Base-by-base conservation (phyloP, 2,329 filamentous ascomycete genomes). In the Paecilomyces sp. region DNA sequence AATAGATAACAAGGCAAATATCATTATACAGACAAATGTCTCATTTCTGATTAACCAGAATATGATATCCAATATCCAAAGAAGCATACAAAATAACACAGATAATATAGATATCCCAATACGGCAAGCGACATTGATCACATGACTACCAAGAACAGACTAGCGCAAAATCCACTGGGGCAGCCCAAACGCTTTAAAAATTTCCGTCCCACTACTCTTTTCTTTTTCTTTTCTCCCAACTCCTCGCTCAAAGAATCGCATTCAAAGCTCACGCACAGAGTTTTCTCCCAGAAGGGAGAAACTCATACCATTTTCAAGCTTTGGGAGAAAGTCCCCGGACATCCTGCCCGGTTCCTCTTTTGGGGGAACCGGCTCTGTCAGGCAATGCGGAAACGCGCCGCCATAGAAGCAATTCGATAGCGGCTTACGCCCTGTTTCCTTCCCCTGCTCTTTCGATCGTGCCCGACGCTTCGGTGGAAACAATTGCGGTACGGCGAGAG, bases 261-360 rank as follows among this genome's bases (percentile, higher is more conserved):
- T 87, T 96, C 92, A 89, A 96, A 97, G 93, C 92, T 91, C 80
- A 92, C 90, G 88, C 81, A 96, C 91, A 88, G 91, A 89, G 82
- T 67, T 66, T 62, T 55, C 62, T 57, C 51, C 53, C 9, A n/a
- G n/a, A n/a, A n/a, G 47, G 33, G 22, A 22, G 22, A 85, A 72
- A 72, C 70, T 69, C 76, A 70, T 70, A 72, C 68, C 71, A 74
- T 66, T 69, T 69, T 58, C 59, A 70, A 74, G 92, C 92, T 97
- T 97, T 94, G 92, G 93, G 93, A 96, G 93, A 97, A 97, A 97
- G 93, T 97, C 93, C 93, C 93, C 93, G 93, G 93, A 97, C 92
- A 88, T 64, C 80, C 84, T 83, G 83, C 80, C 76, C 72, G 68
- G 61, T 73, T 70, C 68, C 64, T 68, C 72, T 73, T 66, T 28